A percentile compares a stretch with the other conserved stretches of the same genome.
Evolutionary conservation across 208 protist genomes (phyloP).

Genomic region (Wallacemonas rigidus): DNA sequence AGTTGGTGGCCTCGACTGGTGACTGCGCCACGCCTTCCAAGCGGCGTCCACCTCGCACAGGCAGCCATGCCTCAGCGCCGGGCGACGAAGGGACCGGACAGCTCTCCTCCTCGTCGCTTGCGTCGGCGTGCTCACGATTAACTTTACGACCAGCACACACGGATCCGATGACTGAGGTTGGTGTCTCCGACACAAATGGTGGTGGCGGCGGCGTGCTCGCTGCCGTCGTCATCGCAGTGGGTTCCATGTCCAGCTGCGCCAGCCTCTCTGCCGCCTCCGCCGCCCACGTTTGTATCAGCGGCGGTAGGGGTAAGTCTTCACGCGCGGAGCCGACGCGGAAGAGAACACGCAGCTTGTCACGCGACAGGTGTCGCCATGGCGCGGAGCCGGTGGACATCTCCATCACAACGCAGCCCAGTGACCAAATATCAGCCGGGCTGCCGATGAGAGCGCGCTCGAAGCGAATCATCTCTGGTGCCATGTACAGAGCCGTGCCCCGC

Average conservation of each 20-base stretch:
- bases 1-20: too few relatives aligned
- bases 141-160: too few relatives aligned
- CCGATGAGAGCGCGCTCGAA: conserved; percentile 65
- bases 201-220: background rate
- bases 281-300: conserved; percentile 45
- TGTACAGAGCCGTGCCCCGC: conserved; percentile 84
- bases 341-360: conserved; percentile 59
- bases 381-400: conserved; percentile 73
- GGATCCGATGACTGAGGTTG: too few relatives aligned
- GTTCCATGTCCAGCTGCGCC: conserved; percentile 9
- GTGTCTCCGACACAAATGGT: background rate
- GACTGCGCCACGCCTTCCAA: background rate
- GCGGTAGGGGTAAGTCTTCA: conserved; percentile 68
- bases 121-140: too few relatives aligned
- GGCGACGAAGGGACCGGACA: background rate
- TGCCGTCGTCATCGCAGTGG: background rate
- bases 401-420: conserved; percentile 84
- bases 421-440: conserved; percentile 81
- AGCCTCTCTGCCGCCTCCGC: conserved; percentile 46
- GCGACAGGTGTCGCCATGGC: conserved; percentile 70
- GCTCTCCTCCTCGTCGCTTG: conserved; percentile 6
- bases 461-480: conserved; percentile 85
- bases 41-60: background rate
- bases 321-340: conserved; percentile 59
- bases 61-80: background rate